These are phyloP conservation scores for Suillus cothurnatus DNA, from an alignment of 768 basidiomycete genomes.

Conservation along the genomic window DNA sequence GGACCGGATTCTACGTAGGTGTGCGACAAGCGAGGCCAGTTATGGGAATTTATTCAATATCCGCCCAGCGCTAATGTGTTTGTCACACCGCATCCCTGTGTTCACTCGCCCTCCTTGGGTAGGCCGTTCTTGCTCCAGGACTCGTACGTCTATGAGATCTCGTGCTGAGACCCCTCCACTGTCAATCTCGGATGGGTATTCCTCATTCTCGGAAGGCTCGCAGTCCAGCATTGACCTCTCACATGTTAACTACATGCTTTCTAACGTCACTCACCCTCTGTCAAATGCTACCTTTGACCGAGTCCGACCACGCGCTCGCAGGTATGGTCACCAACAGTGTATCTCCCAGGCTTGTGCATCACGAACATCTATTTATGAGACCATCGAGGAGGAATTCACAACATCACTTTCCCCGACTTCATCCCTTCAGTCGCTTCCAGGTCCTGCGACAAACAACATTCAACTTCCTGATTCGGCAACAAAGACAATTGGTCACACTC, in stretches of 20 bases:
- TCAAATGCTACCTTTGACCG: conserved; percentile 45
- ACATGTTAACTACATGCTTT: conserved; percentile 56
- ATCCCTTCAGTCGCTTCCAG: conserved; percentile 23
- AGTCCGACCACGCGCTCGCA: conserved; percentile 46
- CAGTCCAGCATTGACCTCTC: conserved; percentile 77
- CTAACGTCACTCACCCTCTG: conserved; percentile 55
- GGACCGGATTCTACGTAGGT: no score
- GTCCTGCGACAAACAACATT: conserved; percentile 34
- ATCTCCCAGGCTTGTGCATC: conserved; percentile 65
- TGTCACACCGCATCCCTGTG: conserved; percentile 44
- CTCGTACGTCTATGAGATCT: conserved; percentile 61
- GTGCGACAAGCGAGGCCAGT: no score
- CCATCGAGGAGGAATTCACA: conserved; percentile 71
- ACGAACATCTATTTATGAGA: conserved; percentile 74
- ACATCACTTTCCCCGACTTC: conserved; percentile 30
- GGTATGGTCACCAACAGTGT: conserved; percentile 71
- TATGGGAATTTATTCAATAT: no score
- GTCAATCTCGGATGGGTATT: conserved; percentile 68
- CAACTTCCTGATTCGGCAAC: conserved; percentile 11
- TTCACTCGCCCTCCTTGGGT: conserved; percentile 61
- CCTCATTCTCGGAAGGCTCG: conserved; percentile 66
- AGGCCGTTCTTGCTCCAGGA: conserved; percentile 64
- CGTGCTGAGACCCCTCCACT: conserved; percentile 73
- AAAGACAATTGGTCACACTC: conserved; percentile 35
- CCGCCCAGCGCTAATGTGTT: no score